Conservation (phyloP, 257 asterid genomes). For the Solanum pinnatisectum region DNA sequence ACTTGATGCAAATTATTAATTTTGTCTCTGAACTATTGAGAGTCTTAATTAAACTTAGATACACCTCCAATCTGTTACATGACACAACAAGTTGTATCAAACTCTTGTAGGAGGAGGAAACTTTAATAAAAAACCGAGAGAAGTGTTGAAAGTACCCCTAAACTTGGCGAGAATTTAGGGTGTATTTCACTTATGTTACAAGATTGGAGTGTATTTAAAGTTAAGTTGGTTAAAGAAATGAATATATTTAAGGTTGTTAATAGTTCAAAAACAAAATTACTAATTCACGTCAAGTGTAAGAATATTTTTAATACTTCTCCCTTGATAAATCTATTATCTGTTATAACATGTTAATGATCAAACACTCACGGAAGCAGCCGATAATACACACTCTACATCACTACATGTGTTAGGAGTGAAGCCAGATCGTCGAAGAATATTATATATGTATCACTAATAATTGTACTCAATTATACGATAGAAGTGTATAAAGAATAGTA, state of each 20-base stretch:
- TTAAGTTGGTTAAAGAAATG: too few species aligned
- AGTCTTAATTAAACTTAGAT: too few species aligned
- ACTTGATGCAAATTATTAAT: too few species aligned
- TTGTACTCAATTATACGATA: background rate
- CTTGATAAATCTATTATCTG: background rate
- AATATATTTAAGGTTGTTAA: too few species aligned
- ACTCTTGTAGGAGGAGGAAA: background rate
- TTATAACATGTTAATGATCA: too few species aligned
- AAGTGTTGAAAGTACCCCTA: background rate
- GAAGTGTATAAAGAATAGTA: background rate
- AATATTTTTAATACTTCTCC: background rate
- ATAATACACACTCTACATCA: too few species aligned
- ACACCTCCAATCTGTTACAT: rapidly evolving
- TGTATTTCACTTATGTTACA: background rate
- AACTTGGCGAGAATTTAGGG: too few species aligned
- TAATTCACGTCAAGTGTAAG: background rate
- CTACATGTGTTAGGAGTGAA: too few species aligned
- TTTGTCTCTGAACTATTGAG: too few species aligned
- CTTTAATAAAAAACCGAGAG: too few species aligned
- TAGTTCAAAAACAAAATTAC: too few species aligned
- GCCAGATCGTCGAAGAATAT: background rate
- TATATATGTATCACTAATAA: background rate
- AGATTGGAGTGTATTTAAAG: background rate
- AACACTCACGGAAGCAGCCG: too few species aligned
- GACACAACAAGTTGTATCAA: background rate